A percentile compares a stretch with the other conserved stretches of the same genome.
Evolutionary conservation across 805 yeast genomes (phyloP).

Genomic region (Lipomyces anomalus): DNA sequence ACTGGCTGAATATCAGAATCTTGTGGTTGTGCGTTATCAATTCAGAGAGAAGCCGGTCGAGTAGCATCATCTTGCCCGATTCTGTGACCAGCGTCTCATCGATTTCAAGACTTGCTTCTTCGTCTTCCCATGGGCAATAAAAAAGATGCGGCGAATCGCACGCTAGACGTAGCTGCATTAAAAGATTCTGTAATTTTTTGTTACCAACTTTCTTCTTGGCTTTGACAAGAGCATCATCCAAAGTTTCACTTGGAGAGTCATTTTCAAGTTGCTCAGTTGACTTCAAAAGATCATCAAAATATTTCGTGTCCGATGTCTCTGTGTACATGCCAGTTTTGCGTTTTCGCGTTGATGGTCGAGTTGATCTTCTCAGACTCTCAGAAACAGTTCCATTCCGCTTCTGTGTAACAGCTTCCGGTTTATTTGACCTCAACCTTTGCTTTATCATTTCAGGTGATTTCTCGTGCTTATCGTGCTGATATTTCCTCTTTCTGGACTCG

Average conservation of each 20-base stretch:
- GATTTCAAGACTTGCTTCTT: conserved; percentile 32
- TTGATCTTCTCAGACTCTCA: background rate
- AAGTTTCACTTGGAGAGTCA: conserved; percentile 2
- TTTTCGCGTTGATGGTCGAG: background rate
- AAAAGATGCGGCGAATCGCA: conserved; percentile 84
- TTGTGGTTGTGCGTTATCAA: conserved; percentile 52
- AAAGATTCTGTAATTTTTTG: conserved; percentile 56
- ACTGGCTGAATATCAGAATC: conserved; percentile 79
- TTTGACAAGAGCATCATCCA: background rate
- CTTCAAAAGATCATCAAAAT: conserved; percentile 2
- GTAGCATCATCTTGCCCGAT: conserved; percentile 67
- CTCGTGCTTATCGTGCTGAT: conserved; percentile 11
- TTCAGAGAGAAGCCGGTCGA: conserved; percentile 55
- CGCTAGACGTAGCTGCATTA: conserved; percentile 79
- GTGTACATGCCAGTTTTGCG: background rate
- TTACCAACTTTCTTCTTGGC: conserved; percentile 36
- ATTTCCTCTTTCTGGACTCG: conserved; percentile 11
- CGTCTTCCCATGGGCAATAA: conserved; percentile 66
- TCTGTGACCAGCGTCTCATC: conserved; percentile 43
- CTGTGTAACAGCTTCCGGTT: background rate
- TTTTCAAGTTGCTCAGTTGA: background rate
- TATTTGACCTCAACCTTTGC: no score
- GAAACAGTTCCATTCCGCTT: background rate
- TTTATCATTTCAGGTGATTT: conserved; percentile 2
- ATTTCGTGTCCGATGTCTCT: conserved; percentile 10